phyloP scores from a whole-genome alignment of 2,329 filamentous ascomycete species.

The Arthrocladium fulminans region DNA sequence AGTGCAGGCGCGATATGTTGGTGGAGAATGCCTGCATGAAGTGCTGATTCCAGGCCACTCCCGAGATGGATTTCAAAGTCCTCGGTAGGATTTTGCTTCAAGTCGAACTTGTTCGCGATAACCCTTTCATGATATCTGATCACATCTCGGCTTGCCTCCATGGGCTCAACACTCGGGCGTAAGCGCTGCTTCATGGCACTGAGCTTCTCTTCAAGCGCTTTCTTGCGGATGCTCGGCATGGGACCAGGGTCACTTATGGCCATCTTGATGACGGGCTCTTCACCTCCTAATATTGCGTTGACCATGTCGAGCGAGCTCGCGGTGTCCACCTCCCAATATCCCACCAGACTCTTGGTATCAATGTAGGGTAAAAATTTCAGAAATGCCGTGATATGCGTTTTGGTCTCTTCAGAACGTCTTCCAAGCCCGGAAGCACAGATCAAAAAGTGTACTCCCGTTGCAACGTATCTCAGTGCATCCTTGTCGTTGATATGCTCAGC shows the following conservation, averaged over 20 bases:
- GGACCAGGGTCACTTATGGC: slow-evolving; percentile 9
- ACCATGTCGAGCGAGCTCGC: background rate
- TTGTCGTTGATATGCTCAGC: slow-evolving; percentile 1
- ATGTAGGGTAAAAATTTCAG: background rate
- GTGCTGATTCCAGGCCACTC: slow-evolving; percentile 8
- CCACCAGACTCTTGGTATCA: background rate
- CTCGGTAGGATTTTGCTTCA: slow-evolving; percentile 8
- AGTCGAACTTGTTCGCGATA: slow-evolving; percentile 7
- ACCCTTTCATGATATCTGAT: background rate
- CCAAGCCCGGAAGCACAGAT: background rate
- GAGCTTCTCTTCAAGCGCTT: slow-evolving; percentile 8
- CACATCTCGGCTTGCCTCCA: background rate
- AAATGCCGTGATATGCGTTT: background rate
- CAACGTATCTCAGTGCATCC: background rate
- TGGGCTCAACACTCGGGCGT: background rate
- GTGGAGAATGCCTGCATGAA: slow-evolving; percentile 3
- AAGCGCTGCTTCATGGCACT: background rate
- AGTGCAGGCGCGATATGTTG: slow-evolving; percentile 6
- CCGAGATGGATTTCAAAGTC: slow-evolving; percentile 9
- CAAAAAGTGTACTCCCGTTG: background rate
- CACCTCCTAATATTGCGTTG: background rate
- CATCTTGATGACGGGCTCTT: background rate
- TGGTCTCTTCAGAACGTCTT: background rate
- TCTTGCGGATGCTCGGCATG: slow-evolving; percentile 2
- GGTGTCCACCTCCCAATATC: background rate